phyloP scores from a whole-genome alignment of 768 basidiomycete species.

The Leccinum imitatum region DNA sequence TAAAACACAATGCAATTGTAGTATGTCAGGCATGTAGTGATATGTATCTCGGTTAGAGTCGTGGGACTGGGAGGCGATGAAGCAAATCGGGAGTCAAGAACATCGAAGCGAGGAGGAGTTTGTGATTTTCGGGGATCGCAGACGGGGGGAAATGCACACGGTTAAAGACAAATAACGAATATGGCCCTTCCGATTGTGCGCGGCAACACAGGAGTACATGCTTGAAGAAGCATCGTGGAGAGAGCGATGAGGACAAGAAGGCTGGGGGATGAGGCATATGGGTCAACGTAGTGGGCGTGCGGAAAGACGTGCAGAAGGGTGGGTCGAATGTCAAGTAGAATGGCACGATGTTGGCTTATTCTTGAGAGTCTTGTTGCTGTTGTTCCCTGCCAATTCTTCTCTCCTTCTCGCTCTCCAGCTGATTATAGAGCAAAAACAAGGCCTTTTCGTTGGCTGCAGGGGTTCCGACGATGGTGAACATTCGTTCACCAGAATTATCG shows the following conservation, averaged over 20 bases:
- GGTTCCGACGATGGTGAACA: slow-evolving; percentile 98
- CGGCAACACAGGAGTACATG: slow-evolving; percentile 12
- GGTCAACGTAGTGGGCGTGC: slow-evolving; percentile 12
- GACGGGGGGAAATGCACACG: slow-evolving; percentile 23
- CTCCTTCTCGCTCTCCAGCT: slow-evolving; percentile 95
- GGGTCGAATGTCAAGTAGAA: slow-evolving; percentile 1
- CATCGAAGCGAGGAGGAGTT: slow-evolving; percentile 19
- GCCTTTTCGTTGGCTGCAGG: slow-evolving; percentile 98
- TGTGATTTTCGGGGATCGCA: slow-evolving; percentile 24
- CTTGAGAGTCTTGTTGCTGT: slow-evolving; percentile 73
- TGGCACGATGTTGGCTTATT: slow-evolving; percentile 17
- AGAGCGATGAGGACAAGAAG: slow-evolving; percentile 30
- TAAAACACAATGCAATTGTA: slow-evolving; percentile 35
- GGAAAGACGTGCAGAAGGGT: slow-evolving; percentile 14
- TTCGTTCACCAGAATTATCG: slow-evolving; percentile 97
- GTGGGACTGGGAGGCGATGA: slow-evolving; percentile 14
- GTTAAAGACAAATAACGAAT: slow-evolving; percentile 24
- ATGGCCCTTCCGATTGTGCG: slow-evolving; percentile 18
- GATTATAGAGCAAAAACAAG: slow-evolving; percentile 94
- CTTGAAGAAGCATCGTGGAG: slow-evolving; percentile 11
- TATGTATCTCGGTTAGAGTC: slow-evolving; percentile 25
- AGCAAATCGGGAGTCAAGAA: slow-evolving; percentile 30
- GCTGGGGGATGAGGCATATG: slow-evolving; percentile 26
- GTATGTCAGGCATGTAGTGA: slow-evolving; percentile 31
- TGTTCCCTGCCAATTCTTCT: slow-evolving; percentile 84